These are phyloP conservation scores for Naganishia sp. DNA, from an alignment of 1,284 basidiomycete species.

Conservation along the genomic window DNA sequence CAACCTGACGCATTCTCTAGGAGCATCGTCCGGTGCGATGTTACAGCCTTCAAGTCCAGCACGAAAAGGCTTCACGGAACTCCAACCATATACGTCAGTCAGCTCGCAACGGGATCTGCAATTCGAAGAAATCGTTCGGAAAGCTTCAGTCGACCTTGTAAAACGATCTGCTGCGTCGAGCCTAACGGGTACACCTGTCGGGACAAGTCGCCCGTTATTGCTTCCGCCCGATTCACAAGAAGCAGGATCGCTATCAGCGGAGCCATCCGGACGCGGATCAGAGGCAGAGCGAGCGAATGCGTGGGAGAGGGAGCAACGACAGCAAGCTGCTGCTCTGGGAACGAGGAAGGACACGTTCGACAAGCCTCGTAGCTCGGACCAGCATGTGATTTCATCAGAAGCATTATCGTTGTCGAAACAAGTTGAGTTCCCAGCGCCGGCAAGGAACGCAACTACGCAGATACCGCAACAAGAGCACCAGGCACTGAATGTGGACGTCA, in stretches of 20 bases:
- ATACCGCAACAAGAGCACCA: no score
- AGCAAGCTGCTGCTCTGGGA: not conserved
- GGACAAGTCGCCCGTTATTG: not conserved
- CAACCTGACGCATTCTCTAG: not conserved
- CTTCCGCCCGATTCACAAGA: not conserved
- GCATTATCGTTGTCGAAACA: not conserved
- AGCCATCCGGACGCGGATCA: not conserved
- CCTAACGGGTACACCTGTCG: conserved; percentile 12
- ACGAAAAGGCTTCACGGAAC: not conserved
- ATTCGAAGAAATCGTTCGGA: conserved; percentile 20
- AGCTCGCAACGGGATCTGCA: conserved; percentile 17
- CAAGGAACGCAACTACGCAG: no score
- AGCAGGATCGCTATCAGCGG: not conserved
- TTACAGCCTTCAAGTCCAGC: not conserved
- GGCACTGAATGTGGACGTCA: no score
- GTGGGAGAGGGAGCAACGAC: conserved; percentile 7
- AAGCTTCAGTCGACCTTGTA: conserved; percentile 16
- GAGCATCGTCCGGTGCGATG: not conserved
- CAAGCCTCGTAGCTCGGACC: not conserved
- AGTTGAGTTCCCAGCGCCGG: no score
- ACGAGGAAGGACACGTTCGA: no score
- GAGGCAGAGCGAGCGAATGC: conserved; percentile 14
- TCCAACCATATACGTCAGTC: not conserved
- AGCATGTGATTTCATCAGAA: not conserved
- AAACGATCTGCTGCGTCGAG: conserved; percentile 17